Percentiles rank a stretch among this genome's conserved stretches.
These are phyloP conservation scores for Sesbania bispinosa DNA, from an alignment of 306 rosid genomes.

Conservation along the genomic window DNA sequence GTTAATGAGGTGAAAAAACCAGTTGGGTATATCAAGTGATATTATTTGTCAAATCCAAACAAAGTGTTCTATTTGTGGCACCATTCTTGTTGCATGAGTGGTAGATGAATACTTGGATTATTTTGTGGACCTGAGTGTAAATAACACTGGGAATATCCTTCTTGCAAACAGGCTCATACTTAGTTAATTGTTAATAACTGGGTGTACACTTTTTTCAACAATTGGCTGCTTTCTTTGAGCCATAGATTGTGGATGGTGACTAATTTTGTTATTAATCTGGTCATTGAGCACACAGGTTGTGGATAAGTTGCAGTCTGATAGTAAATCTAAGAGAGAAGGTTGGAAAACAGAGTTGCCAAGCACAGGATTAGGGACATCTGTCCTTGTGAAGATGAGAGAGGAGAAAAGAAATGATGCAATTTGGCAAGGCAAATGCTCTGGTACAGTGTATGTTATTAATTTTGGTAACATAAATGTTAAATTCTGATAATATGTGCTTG, in stretches of 20 bases:
- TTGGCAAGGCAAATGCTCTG: constrained; percentile 99
- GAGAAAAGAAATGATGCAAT: constrained; percentile 67
- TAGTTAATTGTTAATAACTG: neutral
- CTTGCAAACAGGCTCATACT: neutral
- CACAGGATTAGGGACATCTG: constrained; percentile 60
- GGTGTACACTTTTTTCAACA: neutral
- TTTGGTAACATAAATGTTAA: neutral
- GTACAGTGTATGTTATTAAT: constrained; percentile 89
- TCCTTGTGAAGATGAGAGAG: constrained; percentile 63
- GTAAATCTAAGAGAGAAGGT: constrained; percentile 67
- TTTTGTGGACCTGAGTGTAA: neutral
- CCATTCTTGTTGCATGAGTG: neutral
- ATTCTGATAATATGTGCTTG: constrained; percentile 2
- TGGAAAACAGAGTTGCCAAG: constrained; percentile 78
- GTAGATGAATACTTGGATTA: neutral
- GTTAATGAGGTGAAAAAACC: neutral
- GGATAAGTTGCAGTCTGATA: constrained; percentile 64
- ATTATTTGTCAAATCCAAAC: constrained; percentile 8
- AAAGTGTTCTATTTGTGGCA: neutral
- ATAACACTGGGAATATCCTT: neutral
- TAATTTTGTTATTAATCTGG: constrained; percentile 25
- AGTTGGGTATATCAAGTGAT: neutral
- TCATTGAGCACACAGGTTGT: constrained; percentile 63
- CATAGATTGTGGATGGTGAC: constrained; percentile 2
- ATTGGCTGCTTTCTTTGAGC: neutral